Conservation (phyloP, 192 early-diverging fungal species). For the Geranomyces michiganensis region DNA sequence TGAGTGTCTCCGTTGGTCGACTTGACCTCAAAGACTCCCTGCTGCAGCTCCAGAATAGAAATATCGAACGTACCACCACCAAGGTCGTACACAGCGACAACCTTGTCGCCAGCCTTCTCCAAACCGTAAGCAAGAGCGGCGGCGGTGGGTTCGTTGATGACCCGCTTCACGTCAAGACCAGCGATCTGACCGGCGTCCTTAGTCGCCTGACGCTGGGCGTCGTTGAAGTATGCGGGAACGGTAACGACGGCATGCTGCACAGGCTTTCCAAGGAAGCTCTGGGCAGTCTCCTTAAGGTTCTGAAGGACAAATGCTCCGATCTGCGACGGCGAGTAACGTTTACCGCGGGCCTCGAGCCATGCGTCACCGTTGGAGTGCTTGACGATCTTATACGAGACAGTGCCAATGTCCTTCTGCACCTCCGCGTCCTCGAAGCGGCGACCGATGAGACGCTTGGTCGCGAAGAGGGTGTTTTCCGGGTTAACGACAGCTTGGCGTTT, state of each 20-base stretch:
- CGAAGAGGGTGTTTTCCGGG: conserved; percentile 97
- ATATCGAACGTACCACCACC: conserved; percentile 90
- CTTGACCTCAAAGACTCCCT: conserved; percentile 80
- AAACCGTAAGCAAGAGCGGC: conserved; percentile 86
- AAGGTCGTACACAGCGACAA: conserved; percentile 80
- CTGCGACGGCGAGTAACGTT: conserved; percentile 92
- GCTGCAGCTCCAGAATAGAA: conserved; percentile 74
- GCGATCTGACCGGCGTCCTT: conserved; percentile 89
- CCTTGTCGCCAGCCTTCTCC: conserved; percentile 74
- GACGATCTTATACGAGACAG: conserved; percentile 92
- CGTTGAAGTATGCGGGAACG: conserved; percentile 81
- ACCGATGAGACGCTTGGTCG: conserved; percentile 95
- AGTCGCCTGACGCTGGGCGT: conserved; percentile 88
- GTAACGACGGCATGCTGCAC: conserved; percentile 69
- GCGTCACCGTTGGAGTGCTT: conserved; percentile 93
- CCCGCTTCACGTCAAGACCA: conserved; percentile 82
- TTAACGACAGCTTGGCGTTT: conserved; percentile 99
- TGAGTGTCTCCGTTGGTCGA: conserved; percentile 83
- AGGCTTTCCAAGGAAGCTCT: conserved; percentile 68
- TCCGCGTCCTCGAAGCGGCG: conserved; percentile 84
- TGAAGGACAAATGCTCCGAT: conserved; percentile 92
- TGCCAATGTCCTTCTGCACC: conserved; percentile 86
- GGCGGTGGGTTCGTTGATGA: conserved; percentile 92
- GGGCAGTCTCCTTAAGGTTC: conserved; percentile 98
- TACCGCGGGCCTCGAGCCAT: conserved; percentile 92